Evolutionary conservation across 108 stramenopile species (phyloP), one percentile per base, ranked within the genome.

Genomic region (Cyclotella choctawhatcheeana): DNA sequence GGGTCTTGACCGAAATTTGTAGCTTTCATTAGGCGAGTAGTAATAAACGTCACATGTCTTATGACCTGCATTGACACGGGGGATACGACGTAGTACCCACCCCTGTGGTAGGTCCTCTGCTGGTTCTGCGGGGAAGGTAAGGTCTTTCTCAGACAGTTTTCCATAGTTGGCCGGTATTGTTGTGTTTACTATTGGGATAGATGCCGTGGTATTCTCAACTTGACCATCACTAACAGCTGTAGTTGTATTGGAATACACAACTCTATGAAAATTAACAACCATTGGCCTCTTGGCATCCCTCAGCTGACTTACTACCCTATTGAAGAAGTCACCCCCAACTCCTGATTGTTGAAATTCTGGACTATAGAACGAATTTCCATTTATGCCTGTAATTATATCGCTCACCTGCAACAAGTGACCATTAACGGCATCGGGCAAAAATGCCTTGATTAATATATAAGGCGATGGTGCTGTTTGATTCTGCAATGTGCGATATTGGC

Each of bases 331-430:
- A 13, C 13, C 53, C 29, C 77, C 64, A 48, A 6, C 27, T n/a
- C 44, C 21, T 27, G 25, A 21, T 60, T 34, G 26, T 30, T 61
- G 45, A 47, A 47, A 45, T 18, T 64, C 63, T 25, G 26, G 8
- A 30, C 29, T 29, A 25, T 12, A 51, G 27, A 81, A 69, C 52
- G 68, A 60, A 50, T 61, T 81, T 0, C 80, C 73, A 47, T 81
- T 74, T 13, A 81, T 64, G 10, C 80, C 80, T 24, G 73, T 63
- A 44, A 81, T 35, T 16, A 70, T 26, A 70, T 81, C 80, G 35
- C 44, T 47, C 10, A 34, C 33, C 29, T 56, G 51, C 8, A 81
- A 6, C 16, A 74, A 58, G 20, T 64, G 24, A 29, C 31, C 29
- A 48, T 74, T 59, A 3, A 63, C 35, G 26, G 64, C 63, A 53